Evolutionary conservation across 2,329 filamentous ascomycete genomes (phyloP), one percentile per base, ranked within the genome.

Genomic region (Botryotinia convoluta): DNA sequence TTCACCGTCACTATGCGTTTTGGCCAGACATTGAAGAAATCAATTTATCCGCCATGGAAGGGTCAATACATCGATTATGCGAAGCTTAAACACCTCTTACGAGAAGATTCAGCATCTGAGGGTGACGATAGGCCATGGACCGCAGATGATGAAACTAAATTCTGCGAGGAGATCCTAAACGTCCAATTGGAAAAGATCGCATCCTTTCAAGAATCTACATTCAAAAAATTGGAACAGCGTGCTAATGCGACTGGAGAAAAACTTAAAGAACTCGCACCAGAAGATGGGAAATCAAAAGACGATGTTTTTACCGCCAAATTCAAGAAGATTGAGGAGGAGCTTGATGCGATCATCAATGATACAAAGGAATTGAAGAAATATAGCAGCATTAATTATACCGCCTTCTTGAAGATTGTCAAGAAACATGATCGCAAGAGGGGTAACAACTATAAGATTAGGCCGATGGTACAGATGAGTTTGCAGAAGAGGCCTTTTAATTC

Each of bases 401-500:
- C 94, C 65, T 97, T 98, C 83, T 88, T 98, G 81, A 99, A 99
- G 87, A 97, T 97, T 65, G 94, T 94, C 73, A 99, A 99, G 90
- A 99, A 99, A 85, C 96, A 99, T 84, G 96, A 99, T 83, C 93
- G 96, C 77, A 97, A 95, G 84, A 89, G 95, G 77, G 95, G 95
- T 72, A 88, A 90, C 77, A 88, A 90, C 71, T 98, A 98, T 85
- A 93, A 92, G 82, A 92, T 98, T 77, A 90, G 94, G 37, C 95
- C 96, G 42, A 91, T 98, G 85, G 91, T 98, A 83, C 93, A 97
- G 84, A 92, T 97, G 79, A 92, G 93, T 79, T 84, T 99, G 79
- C 90, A 93, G n/a, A 90, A 94, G 77, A 87, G 95, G 75, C 94
- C 95, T 20, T 97, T 99, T 87, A 97, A 98, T 84, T 95, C 93